A percentile compares a stretch with the other conserved stretches of the same genome.
Conservation (phyloP, 768 basidiomycete species). For the Russula lepida region DNA sequence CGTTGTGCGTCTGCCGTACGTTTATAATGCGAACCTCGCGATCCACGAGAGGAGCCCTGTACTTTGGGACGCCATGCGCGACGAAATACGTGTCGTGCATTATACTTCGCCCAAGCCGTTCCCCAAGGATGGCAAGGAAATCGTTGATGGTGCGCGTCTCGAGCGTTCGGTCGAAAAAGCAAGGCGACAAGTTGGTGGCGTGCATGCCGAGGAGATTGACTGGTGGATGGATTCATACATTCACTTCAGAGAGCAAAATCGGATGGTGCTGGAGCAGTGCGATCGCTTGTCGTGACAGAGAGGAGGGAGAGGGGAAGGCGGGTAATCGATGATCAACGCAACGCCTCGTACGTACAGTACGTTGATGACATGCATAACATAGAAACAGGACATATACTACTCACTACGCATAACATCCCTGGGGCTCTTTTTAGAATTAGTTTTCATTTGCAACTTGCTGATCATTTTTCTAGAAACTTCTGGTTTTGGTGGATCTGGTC, state of each 20-base stretch:
- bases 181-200: conserved; percentile 7
- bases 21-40: conserved; percentile 33
- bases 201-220: conserved; percentile 22
- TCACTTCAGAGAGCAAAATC: conserved; percentile 20
- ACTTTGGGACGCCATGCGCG: conserved; percentile 28
- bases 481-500: too few species aligned
- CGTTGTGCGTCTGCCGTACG: conserved; percentile 28
- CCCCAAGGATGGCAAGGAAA: conserved; percentile 22
- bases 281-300: neutral
- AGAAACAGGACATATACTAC: neutral
- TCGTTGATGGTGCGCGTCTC: conserved; percentile 21
- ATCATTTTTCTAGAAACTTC: neutral
- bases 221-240: conserved; percentile 25
- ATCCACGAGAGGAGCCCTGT: conserved; percentile 28
- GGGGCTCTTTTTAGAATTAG: neutral
- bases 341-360: neutral
- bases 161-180: conserved; percentile 21
- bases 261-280: neutral
- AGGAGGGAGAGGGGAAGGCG: neutral
- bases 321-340: neutral
- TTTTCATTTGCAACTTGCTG: neutral
- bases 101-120: conserved; percentile 29
- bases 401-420: neutral
- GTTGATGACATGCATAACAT: neutral
- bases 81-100: conserved; percentile 29